phyloP scores from a whole-genome alignment of 495 filamentous ascomycete species.

The Aspergillus nidulans region DNA sequence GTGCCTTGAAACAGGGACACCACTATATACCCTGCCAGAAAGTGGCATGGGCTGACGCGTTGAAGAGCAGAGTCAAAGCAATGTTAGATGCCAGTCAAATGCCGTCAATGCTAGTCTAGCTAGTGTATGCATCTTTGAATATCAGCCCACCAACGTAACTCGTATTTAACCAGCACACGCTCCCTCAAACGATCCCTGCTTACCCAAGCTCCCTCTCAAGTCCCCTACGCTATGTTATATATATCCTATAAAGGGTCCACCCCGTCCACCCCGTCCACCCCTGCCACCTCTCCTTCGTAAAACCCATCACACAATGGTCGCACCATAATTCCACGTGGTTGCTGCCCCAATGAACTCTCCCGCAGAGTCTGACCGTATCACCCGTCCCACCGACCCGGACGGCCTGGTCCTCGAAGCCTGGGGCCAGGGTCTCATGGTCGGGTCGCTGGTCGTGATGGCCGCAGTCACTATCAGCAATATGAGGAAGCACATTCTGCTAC shows the following conservation, averaged over 20 bases:
- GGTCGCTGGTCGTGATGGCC: conserved; percentile 44
- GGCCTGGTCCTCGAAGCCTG: conserved; percentile 44
- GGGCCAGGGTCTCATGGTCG: conserved; percentile 46
- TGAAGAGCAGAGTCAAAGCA: not conserved
- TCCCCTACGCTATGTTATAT: too few species aligned
- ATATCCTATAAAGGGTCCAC: too few species aligned
- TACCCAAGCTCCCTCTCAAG: not conserved
- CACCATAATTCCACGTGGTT: not conserved
- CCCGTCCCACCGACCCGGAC: conserved; percentile 30
- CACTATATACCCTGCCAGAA: not conserved
- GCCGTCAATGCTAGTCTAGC: too few species aligned
- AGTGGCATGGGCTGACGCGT: not conserved
- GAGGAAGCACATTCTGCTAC: conserved; percentile 36
- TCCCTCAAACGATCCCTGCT: not conserved
- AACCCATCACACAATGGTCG: not conserved
- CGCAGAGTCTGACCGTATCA: conserved; percentile 16
- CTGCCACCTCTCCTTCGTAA: not conserved
- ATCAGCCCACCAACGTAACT: not conserved
- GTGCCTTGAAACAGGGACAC: not conserved
- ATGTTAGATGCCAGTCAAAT: not conserved
- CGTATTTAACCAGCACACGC: not conserved
- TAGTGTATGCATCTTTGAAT: not conserved
- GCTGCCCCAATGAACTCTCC: conserved; percentile 14
- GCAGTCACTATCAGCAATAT: conserved; percentile 41
- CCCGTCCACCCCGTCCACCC: too few species aligned